Base-by-base conservation (phyloP, 257 asterid genomes). In the Fraxinus cuspidata region DNA sequence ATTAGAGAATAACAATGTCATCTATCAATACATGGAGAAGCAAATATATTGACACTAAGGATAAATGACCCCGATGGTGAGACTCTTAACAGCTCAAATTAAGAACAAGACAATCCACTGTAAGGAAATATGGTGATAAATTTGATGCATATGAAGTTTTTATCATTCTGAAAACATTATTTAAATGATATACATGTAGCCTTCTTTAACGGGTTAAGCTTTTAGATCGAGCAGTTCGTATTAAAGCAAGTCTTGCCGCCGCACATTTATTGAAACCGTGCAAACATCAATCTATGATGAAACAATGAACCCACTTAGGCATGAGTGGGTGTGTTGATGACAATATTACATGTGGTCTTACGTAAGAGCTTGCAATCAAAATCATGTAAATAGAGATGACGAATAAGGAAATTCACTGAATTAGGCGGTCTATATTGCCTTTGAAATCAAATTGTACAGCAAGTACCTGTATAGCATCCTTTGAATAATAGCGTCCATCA, bases 401-500 rank as follows among this genome's bases (percentile, higher is more conserved):
- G 4, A 23, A 19, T 53, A 53, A 9, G 7, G 13, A 18, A 18
- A 23, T 60, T 27, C 5, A 21, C 31, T 23, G 16, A 58, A 58
- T 9, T 8, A 58, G 67, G 15, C 16, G 9, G 3, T 21, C 2
- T 34, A 3, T 35, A 63, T 53, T 68, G 71, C 78, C 68, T 81
- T 32, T 35, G 31, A 47, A 75, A 25, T 81, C 25, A 64, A 80
- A 40, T 66, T 73, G 13, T 23, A 15, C 4, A 28, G 32, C 21
- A 31, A 34, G 74, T 77, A 93, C 99, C 94, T 91, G 98, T 75
- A 95, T 89, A 42, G 98, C 97, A 76, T 95, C 97, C 91, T 91
- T 91, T 11, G 99, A 95, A 73, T 42, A 95, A 87, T 93, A 95
- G 77, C 99, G 97, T 34, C 99, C 99, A 85, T 95, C 99, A 82